Evolutionary conservation across 176 grass and related monocot genomes (phyloP), one percentile per base, ranked within the genome.

Genomic region (Oryza meyeriana): DNA sequence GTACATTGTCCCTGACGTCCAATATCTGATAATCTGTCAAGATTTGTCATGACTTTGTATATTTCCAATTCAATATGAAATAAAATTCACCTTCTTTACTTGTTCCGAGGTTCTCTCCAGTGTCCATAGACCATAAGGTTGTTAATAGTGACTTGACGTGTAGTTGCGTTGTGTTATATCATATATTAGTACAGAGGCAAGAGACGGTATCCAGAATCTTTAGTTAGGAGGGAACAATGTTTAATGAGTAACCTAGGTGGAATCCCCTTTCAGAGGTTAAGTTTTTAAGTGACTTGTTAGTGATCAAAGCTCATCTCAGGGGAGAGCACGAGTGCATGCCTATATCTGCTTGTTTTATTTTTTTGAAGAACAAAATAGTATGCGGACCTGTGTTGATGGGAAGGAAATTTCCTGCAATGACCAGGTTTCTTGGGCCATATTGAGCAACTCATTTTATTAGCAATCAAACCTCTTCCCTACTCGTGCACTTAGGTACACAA

Each of bases 31-130:
- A 47, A 79, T 36, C 39, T 52, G 22, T 83, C 74, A 73, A 64
- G 74, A 72, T 48, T 10, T 57, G 52, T 57, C 52, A 57, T 52
- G 47, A 20, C 47, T 50, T 18, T 86, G 80, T 89, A 81, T 24
- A 73, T 82, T 42, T 66, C 34, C 66, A 48, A 78, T 45, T 73
- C 45, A 59, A 40, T 34, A 38, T 69, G 32, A 40, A 89, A 89
- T 89, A 89, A 89, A 81, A 22, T 32, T 58, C 17, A 24, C 24
- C 8, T 79, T 25, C 25, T 36, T 66, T 41, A 81, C 66, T 78
- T 86, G 17, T n/a, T 27, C 47, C 29, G 35, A 72, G 55, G 31
- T 29, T 77, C 26, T 31, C 55, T 12, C 77, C 58, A 24, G 59
- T 77, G 6, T 41, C 52, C 22, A n/a, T 57, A 20, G 47, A 52